Evolutionary conservation across 1,284 basidiomycete genomes (phyloP).

Genomic region (Malassezia psittaci): DNA sequence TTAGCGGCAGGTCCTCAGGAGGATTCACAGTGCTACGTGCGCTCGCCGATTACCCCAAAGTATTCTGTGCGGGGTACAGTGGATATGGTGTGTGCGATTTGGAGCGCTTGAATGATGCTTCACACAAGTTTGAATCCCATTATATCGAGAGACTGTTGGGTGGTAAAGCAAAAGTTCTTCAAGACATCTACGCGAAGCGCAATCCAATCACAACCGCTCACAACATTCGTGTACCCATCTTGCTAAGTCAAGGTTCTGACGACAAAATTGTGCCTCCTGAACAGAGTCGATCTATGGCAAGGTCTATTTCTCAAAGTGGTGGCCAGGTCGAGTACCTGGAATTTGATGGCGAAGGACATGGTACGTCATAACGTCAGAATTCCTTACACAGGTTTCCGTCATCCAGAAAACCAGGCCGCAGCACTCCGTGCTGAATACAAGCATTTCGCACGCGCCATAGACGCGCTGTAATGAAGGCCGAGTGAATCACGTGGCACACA

Average conservation of each 20-base stretch:
- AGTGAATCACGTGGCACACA: neutral
- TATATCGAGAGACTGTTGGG: conserved; percentile 56
- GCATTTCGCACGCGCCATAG: no score
- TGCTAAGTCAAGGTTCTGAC: conserved; percentile 55
- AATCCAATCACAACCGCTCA: conserved; percentile 55
- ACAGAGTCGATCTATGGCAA: conserved; percentile 51
- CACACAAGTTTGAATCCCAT: conserved; percentile 61
- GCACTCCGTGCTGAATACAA: conserved; percentile 17
- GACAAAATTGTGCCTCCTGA: conserved; percentile 57
- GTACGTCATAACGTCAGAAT: neutral
- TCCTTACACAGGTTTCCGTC: conserved; percentile 9
- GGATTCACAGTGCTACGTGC: conserved; percentile 57
- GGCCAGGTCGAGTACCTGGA: conserved; percentile 22
- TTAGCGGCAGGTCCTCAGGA: conserved; percentile 51
- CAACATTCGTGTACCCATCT: conserved; percentile 53
- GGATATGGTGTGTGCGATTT: conserved; percentile 23
- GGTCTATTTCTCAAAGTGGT: conserved; percentile 18
- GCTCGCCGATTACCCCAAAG: conserved; percentile 37
- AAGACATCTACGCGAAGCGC: conserved; percentile 53
- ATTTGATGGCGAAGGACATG: conserved; percentile 33
- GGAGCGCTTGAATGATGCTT: conserved; percentile 44
- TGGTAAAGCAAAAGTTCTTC: conserved; percentile 52
- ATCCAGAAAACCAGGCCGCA: conserved; percentile 6
- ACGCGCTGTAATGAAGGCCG: no score
- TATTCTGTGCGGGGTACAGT: conserved; percentile 22